phyloP scores from a whole-genome alignment of 306 rosid species.

The Quercus rubra region DNA sequence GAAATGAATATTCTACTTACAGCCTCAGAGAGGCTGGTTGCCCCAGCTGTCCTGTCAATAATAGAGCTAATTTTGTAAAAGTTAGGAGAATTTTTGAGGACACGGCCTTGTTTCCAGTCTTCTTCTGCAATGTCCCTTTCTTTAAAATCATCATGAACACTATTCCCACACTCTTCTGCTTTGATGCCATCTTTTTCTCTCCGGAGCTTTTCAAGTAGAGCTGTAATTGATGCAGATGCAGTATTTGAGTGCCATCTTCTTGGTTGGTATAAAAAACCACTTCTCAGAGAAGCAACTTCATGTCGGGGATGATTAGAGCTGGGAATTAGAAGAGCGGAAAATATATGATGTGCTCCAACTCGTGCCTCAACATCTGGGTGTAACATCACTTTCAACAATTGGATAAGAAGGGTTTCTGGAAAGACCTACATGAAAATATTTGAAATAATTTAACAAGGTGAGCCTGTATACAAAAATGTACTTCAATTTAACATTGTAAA shows the following conservation, averaged over 20 bases:
- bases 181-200: constrained; percentile 57
- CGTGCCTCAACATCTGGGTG: constrained; percentile 81
- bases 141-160: constrained; percentile 40
- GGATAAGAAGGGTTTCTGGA: constrained; percentile 89
- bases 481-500: constrained; percentile 3
- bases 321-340: constrained; percentile 77
- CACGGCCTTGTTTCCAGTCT: constrained; percentile 62
- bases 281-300: constrained; percentile 49
- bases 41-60: constrained; percentile 62
- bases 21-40: constrained; percentile 46
- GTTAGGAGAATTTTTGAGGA: constrained; percentile 62
- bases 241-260: constrained; percentile 55
- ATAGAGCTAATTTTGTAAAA: constrained; percentile 62
- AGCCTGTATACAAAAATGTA: not conserved
- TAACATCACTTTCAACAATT: constrained; percentile 83
- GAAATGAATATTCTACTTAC: constrained; percentile 39
- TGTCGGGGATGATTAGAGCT: constrained; percentile 48
- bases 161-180: constrained; percentile 38
- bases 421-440: constrained; percentile 54
- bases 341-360: constrained; percentile 89
- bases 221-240: constrained; percentile 75
- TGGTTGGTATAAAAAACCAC: constrained; percentile 55
- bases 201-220: constrained; percentile 91
- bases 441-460: not conserved
- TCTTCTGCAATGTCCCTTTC: constrained; percentile 50